A percentile compares a stretch with the other conserved stretches of the same genome.
These are phyloP conservation scores for Ilex paraguariensis DNA, from an alignment of 305 asterid genomes.

Conservation along the genomic window DNA sequence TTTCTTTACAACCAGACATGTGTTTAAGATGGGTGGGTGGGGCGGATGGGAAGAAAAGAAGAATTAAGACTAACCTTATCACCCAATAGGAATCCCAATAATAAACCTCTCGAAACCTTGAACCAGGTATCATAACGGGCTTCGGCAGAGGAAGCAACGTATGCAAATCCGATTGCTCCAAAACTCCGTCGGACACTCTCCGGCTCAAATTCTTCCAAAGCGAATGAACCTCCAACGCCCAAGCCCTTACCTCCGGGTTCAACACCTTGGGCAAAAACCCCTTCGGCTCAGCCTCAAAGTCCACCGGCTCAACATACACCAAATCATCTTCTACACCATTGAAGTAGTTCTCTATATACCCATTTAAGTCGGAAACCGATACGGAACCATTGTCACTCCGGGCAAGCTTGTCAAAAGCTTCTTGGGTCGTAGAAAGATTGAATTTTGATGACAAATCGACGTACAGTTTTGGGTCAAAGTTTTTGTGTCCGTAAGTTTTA, in stretches of 20 bases:
- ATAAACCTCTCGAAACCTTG: slow-evolving; percentile 83
- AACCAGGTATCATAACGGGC: slow-evolving; percentile 85
- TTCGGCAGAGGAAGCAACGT: slow-evolving; percentile 69
- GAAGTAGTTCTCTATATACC: slow-evolving; percentile 34
- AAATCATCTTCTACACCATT: slow-evolving; percentile 47
- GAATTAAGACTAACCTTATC: slow-evolving; percentile 45
- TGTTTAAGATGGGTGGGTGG: too few species aligned
- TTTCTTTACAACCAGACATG: too few species aligned
- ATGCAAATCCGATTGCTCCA: slow-evolving; percentile 41
- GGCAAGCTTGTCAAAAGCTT: slow-evolving; percentile 38
- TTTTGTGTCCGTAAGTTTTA: slow-evolving; percentile 37
- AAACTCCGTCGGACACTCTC: slow-evolving; percentile 56
- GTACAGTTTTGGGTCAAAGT: slow-evolving; percentile 67
- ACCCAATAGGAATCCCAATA: slow-evolving; percentile 98
- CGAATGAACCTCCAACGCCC: slow-evolving; percentile 78
- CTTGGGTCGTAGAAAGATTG: slow-evolving; percentile 29
- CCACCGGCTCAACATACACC: slow-evolving; percentile 46
- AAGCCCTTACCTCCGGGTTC: slow-evolving; percentile 43
- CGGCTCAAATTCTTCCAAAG: slow-evolving; percentile 82
- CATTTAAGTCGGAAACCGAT: slow-evolving; percentile 23
- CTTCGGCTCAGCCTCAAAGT: slow-evolving; percentile 51
- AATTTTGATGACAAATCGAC: slow-evolving; percentile 63
- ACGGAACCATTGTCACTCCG: slow-evolving; percentile 36
- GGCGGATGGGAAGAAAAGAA: too few species aligned
- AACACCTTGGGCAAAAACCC: slow-evolving; percentile 56